Base-by-base conservation (phyloP, 805 yeast genomes). In the Saccharomyces paradoxus region DNA sequence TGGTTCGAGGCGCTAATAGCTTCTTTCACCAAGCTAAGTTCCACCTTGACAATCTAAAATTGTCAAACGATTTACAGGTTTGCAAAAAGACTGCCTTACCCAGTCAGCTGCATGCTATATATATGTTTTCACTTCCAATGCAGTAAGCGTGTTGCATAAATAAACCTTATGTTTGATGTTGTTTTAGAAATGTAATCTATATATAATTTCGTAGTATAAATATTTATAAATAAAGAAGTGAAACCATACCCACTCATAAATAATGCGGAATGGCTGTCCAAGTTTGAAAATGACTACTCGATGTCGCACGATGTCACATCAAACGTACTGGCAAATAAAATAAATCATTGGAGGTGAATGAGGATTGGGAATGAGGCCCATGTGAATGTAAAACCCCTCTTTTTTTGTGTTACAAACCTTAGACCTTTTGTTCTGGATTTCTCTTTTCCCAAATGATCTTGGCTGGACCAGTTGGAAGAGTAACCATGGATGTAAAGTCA, bases 401-500 rank as follows among this genome's bases (percentile, higher is more conserved):
- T 10, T 37, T 17, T 37, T 37, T 37, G 2, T 37, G 9, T 17
- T 37, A 37, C 24, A 37, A 37, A 8, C 7, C 28, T 56, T 53
- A 61, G 37, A 61, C 49, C 46, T 52, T 53, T 53, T 61, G 63
- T 22, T 56, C 64, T 44, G 67, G 64, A 48, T 64, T 55, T 79
- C 92, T 83, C 73, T 80, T 82, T 70, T 83, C 86, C 89, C 90
- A 87, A 48, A 71, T 66, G 56, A 87, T 81, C 54, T 77, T 75
- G 41, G 92, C 89, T 50, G 96, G 96, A 52, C 79, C 82, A 62
- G 75, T 69, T 51, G 99, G 98, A 66, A 92, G 80, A 24, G 96
- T 88, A 52, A 92, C 96, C 99, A 92, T 92, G 52, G 91, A 83
- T 60, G 86, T 82, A 73, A 82, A 89, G 73, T 90, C 96, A 54